Evolutionary conservation across 78 protist species (phyloP), one percentile per base, ranked within the genome.

Genomic region (Diacronema lutheri): DNA sequence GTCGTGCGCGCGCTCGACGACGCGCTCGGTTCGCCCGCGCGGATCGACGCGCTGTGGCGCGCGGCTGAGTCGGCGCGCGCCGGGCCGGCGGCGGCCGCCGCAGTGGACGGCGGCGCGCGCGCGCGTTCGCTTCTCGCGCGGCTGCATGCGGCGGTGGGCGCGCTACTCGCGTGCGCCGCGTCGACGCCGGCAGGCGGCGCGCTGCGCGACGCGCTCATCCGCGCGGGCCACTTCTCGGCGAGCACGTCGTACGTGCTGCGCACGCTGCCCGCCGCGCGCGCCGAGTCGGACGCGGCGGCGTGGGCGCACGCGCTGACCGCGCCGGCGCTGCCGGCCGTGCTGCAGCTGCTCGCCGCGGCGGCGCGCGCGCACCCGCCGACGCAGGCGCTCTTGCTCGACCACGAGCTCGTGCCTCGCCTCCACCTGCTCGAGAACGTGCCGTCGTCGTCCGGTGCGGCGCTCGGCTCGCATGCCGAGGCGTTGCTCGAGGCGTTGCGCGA

Each of bases 291-390:
- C 46, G 14, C 26, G 33, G 69, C 25, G 23, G 76, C 81, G 37
- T 93, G 95, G 95, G 56, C 61, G 14, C 85, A 31, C 0, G 88
- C 89, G 40, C 82, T 93, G 10, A 84, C 69, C 4, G 44, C 35
- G 33, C 94, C 92, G 0, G 87, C 91, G 60, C 85, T 94, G 5
- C 95, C 96, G 60, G 40, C 35, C 37, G 93, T 86, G 16, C 85
- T 94, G 62, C 88, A 85, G 21, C 40, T 86, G 37, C 89, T 94
- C 12, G 56, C 64, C 4, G 94, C 93, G 16, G 72, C 93, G 13
- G 68, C 83, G 29, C 55, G 65, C 26, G 91, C 91, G 37, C 89
- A 83, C 76, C 81, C 44, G 21, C 64, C 81, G 41, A 44, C 92
- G 61, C 97, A 93, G 88, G 29, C 4, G 23, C 23, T 56, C 29